phyloP scores from a whole-genome alignment of 2,329 filamentous ascomycete species.

The Botrytis aclada region DNA sequence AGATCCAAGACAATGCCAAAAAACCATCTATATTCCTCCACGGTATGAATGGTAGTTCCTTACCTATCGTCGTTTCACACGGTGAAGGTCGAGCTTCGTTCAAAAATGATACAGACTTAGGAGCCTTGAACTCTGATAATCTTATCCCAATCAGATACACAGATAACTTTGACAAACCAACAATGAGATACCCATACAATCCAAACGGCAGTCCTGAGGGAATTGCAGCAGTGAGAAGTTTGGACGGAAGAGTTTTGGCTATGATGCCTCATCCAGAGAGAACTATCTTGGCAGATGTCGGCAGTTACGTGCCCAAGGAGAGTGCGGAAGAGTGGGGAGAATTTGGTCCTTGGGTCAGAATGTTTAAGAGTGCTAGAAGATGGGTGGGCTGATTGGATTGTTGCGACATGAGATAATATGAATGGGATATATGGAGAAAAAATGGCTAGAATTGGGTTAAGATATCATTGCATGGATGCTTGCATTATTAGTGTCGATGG shows the following conservation, averaged over 20 bases:
- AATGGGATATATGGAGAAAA: constrained; percentile 4
- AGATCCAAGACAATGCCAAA: constrained; percentile 62
- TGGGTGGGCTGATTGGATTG: constrained; percentile 50
- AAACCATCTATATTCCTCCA: constrained; percentile 79
- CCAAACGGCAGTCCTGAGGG: constrained; percentile 69
- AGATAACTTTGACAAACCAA: constrained; percentile 73
- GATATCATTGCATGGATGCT: constrained; percentile 6
- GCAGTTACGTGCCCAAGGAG: constrained; percentile 60
- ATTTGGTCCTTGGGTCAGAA: constrained; percentile 65
- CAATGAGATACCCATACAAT: constrained; percentile 85
- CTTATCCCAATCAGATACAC: constrained; percentile 79
- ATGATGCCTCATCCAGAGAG: constrained; percentile 76
- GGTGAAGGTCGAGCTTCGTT: constrained; percentile 84
- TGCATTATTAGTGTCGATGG: neutral
- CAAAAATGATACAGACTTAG: constrained; percentile 49
- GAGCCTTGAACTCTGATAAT: constrained; percentile 59
- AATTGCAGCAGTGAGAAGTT: constrained; percentile 64
- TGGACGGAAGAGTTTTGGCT: constrained; percentile 65
- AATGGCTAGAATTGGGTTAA: constrained; percentile 4
- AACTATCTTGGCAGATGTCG: constrained; percentile 63
- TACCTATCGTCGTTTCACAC: constrained; percentile 87
- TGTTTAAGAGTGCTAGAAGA: constrained; percentile 70
- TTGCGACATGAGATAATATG: neutral
- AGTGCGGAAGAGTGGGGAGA: constrained; percentile 62
- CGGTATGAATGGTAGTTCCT: constrained; percentile 76